Percentiles rank a stretch among this genome's conserved stretches.
Conservation (phyloP, 805 yeast genomes). For the Debaryomyces maramus region DNA sequence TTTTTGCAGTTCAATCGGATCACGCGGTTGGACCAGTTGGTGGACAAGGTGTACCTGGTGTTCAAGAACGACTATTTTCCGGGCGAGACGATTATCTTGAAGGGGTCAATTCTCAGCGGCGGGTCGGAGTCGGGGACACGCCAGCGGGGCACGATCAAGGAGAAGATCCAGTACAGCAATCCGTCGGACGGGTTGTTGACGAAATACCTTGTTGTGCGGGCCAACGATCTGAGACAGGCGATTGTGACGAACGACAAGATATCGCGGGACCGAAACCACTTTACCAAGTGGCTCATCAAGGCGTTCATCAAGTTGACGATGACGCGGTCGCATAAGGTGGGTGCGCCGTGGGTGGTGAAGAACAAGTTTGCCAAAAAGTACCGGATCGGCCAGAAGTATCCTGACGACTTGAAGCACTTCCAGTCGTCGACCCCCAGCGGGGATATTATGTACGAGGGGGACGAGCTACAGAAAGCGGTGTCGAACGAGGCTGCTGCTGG, state of each 20-base stretch:
- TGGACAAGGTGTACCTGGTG: constrained; percentile 77
- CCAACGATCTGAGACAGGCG: constrained; percentile 52
- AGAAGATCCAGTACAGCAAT: constrained; percentile 75
- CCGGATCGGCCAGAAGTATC: constrained; percentile 61
- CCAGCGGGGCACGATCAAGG: constrained; percentile 68
- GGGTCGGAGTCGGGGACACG: constrained; percentile 18
- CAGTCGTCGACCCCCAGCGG: constrained; percentile 34
- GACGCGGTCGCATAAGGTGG: constrained; percentile 75
- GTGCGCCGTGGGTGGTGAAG: constrained; percentile 96
- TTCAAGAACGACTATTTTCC: constrained; percentile 87
- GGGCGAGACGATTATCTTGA: constrained; percentile 78
- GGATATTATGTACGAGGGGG: constrained; percentile 24
- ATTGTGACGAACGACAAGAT: constrained; percentile 74
- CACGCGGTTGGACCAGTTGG: constrained; percentile 80
- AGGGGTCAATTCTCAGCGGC: constrained; percentile 20
- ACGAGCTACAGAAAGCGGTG: constrained; percentile 2
- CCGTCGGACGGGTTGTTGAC: constrained; percentile 41
- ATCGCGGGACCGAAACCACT: constrained; percentile 78
- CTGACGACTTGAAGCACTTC: constrained; percentile 50
- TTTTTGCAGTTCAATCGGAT: constrained; percentile 78
- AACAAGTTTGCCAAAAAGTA: constrained; percentile 70
- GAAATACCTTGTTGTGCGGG: constrained; percentile 69
- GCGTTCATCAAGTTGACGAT: constrained; percentile 82
- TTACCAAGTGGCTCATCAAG: constrained; percentile 87
- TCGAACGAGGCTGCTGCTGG: neutral